Evolutionary conservation across 2,329 filamentous ascomycete species (phyloP).

Genomic region (Lecanoromycetidae sp.): DNA sequence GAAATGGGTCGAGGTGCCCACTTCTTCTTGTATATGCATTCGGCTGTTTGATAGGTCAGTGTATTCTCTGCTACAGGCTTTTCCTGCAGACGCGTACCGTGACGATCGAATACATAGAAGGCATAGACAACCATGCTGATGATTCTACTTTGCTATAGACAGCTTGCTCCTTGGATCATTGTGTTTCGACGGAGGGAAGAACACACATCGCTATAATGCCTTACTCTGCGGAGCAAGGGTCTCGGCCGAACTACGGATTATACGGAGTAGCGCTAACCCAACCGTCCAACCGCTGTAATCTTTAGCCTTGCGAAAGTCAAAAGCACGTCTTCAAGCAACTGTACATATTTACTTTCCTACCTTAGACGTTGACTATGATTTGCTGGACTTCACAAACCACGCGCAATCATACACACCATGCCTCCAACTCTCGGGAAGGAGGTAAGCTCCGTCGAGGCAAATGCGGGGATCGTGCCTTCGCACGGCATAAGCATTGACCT

Average conservation of each 20-base stretch:
- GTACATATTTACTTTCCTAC: background rate
- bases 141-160: too few species aligned
- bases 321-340: background rate
- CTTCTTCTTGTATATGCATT: slow-evolving; percentile 89
- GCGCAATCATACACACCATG: slow-evolving; percentile 8
- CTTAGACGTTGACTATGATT: background rate
- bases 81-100: slow-evolving; percentile 57
- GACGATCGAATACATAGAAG: slow-evolving; percentile 97
- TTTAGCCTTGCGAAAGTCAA: background rate
- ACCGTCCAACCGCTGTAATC: too few species aligned
- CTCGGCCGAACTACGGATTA: background rate
- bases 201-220: too few species aligned
- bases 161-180: too few species aligned
- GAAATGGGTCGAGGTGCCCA: slow-evolving; percentile 54
- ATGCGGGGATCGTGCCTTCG: slow-evolving; percentile 33
- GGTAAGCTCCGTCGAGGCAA: slow-evolving; percentile 18
- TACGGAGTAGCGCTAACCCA: too few species aligned
- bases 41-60: slow-evolving; percentile 46
- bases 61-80: background rate
- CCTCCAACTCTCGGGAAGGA: slow-evolving; percentile 7
- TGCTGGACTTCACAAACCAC: background rate
- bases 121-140: slow-evolving; percentile 83
- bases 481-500: slow-evolving; percentile 39
- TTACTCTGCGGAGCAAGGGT: background rate
- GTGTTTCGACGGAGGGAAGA: too few species aligned